Conservation (phyloP, 2,329 filamentous ascomycete species). For the Cladosporium sp. region DNA sequence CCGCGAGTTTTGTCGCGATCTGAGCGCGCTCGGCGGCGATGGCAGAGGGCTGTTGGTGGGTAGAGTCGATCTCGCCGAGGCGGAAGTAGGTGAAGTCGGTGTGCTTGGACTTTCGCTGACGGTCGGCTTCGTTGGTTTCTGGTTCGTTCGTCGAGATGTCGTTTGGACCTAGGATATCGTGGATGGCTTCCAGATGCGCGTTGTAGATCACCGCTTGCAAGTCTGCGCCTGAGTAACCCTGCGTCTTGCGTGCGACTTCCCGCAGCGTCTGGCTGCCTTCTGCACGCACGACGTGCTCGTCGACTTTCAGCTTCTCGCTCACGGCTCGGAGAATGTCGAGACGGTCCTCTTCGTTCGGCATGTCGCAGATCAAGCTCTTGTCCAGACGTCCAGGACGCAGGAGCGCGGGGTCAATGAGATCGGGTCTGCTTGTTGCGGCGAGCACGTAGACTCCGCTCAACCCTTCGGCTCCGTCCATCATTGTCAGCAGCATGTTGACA, state of each 20-base stretch:
- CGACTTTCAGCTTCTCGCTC: constrained; percentile 72
- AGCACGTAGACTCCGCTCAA: constrained; percentile 92
- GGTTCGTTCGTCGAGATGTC: constrained; percentile 27
- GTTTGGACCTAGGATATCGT: constrained; percentile 66
- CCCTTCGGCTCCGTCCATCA: constrained; percentile 98
- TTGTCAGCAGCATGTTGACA: constrained; percentile 94
- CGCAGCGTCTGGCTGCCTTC: constrained; percentile 12
- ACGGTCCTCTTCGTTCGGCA: constrained; percentile 73
- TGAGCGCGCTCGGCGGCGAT: constrained; percentile 67
- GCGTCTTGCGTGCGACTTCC: constrained; percentile 65
- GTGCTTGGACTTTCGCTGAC: constrained; percentile 16
- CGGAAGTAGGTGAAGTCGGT: constrained; percentile 74
- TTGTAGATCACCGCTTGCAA: constrained; percentile 94
- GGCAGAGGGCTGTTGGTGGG: constrained; percentile 33
- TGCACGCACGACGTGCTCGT: constrained; percentile 53
- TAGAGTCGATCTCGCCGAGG: constrained; percentile 57
- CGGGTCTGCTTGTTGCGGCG: constrained; percentile 86
- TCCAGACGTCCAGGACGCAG: constrained; percentile 87
- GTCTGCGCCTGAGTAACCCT: constrained; percentile 91
- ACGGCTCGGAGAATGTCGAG: constrained; percentile 83
- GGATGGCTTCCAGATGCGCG: constrained; percentile 92
- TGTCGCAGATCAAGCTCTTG: constrained; percentile 86
- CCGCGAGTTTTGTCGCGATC: constrained; percentile 74
- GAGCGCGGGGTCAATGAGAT: constrained; percentile 90
- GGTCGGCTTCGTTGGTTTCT: constrained; percentile 29